Evolutionary conservation across 345 rosid genomes (phyloP).

Genomic region (Ailanthus altissimus): DNA sequence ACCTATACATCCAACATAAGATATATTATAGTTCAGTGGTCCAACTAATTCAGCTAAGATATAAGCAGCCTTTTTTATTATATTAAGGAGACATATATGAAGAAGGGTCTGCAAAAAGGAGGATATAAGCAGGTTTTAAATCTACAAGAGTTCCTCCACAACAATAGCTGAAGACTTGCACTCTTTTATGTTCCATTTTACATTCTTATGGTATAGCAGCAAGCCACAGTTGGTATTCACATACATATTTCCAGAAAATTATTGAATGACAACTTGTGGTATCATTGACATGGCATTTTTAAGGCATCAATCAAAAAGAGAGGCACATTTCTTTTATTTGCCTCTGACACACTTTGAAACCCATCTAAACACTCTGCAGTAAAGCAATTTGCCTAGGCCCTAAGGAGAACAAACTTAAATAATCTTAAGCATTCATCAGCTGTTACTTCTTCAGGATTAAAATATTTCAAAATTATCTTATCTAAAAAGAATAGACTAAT

Average conservation of each 20-base stretch:
- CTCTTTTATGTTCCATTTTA: not conserved
- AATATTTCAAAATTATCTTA: not conserved
- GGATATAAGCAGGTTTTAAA: not conserved
- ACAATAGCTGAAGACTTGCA: not conserved
- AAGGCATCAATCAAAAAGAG: not conserved
- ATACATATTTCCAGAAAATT: not conserved
- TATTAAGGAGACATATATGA: no score
- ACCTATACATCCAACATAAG: conserved; percentile 49
- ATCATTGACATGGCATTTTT: not conserved
- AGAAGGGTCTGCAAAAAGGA: no score
- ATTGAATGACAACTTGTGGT: not conserved
- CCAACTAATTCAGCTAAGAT: not conserved
- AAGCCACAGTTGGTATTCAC: not conserved
- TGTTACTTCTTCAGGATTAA: not conserved
- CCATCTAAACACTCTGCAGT: not conserved
- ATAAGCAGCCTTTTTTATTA: not conserved
- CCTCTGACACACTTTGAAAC: not conserved
- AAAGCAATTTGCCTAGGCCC: not conserved
- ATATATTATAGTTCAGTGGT: not conserved
- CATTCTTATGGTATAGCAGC: not conserved
- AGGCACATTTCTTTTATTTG: not conserved
- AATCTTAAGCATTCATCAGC: not conserved
- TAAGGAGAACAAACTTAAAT: not conserved
- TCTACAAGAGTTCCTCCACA: not conserved
- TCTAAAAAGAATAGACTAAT: not conserved